Conservation (phyloP, 192 early-diverging fungal species). For the Coemansia sp. region DNA sequence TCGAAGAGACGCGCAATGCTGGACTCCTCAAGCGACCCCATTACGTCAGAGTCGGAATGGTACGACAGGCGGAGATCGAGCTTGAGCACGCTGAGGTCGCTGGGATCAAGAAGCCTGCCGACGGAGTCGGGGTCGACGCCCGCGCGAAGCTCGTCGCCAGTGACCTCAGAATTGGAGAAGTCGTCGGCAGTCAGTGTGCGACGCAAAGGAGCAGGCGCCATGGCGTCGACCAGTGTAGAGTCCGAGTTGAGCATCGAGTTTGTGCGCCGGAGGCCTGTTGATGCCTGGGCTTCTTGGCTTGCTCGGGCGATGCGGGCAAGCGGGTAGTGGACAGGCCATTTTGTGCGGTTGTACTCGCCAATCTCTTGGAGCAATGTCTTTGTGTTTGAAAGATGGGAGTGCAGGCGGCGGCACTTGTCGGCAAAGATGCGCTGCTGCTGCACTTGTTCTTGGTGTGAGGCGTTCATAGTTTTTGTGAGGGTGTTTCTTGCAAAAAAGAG, state of each 20-base stretch:
- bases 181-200: conserved; percentile 40
- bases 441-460: conserved; percentile 32
- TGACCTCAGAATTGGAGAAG: conserved; percentile 7
- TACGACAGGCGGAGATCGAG: conserved; percentile 71
- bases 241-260: conserved; percentile 35
- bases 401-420: conserved; percentile 72
- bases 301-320: conserved; percentile 35
- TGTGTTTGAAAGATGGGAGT: conserved; percentile 67
- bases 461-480: conserved; percentile 11
- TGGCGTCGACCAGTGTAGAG: conserved; percentile 17
- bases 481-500: too few species aligned
- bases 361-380: conserved; percentile 70
- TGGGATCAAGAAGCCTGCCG: conserved; percentile 21
- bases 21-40: conserved; percentile 68
- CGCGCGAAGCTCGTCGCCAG: conserved; percentile 14
- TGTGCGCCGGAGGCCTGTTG: conserved; percentile 25
- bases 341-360: conserved; percentile 66
- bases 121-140: conserved; percentile 13
- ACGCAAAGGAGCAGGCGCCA: conserved; percentile 21
- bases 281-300: not conserved
- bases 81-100: conserved; percentile 61
- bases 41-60: conserved; percentile 61
- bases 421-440: conserved; percentile 71
- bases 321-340: conserved; percentile 72
- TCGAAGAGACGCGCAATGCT: conserved; percentile 74